A percentile compares a stretch with the other conserved stretches of the same genome.
Evolutionary conservation across 1,284 basidiomycete genomes (phyloP).

Genomic region (Mycena citricolor): DNA sequence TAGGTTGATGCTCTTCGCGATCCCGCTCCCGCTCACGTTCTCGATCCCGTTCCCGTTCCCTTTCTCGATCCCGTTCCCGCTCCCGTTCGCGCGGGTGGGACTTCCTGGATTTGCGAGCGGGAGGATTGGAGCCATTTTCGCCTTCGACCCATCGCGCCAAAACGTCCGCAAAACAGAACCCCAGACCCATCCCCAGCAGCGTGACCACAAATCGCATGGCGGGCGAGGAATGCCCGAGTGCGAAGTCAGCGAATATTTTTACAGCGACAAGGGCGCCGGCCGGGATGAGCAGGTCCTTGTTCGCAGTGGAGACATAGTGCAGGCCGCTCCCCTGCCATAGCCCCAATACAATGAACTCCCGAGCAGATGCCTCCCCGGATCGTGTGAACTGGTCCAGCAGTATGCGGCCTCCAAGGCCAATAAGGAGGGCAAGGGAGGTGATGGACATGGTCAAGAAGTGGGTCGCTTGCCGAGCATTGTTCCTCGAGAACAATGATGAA

Average conservation of each 20-base stretch:
- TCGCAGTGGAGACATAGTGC: slow-evolving; percentile 60
- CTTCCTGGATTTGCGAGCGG: no score
- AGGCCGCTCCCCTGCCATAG: slow-evolving; percentile 74
- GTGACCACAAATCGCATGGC: slow-evolving; percentile 21
- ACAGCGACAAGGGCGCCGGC: slow-evolving; percentile 56
- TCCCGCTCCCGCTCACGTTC: slow-evolving; percentile 3
- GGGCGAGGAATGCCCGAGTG: slow-evolving; percentile 53
- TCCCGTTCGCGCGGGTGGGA: slow-evolving; percentile 14
- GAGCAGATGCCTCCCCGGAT: slow-evolving; percentile 45
- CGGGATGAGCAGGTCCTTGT: slow-evolving; percentile 51
- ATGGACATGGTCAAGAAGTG: slow-evolving; percentile 7
- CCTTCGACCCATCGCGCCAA: slow-evolving; percentile 19
- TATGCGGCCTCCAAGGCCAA: slow-evolving; percentile 68
- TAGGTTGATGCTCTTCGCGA: slow-evolving; percentile 5
- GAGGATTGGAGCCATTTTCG: background rate
- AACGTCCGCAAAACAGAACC: slow-evolving; percentile 19
- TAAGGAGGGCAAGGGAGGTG: slow-evolving; percentile 44
- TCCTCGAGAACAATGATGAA: background rate
- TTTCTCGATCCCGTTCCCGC: background rate
- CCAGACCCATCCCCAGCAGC: slow-evolving; percentile 13
- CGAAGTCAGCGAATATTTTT: slow-evolving; percentile 63
- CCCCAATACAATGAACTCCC: slow-evolving; percentile 64
- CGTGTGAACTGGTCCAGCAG: slow-evolving; percentile 55
- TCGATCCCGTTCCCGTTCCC: slow-evolving; percentile 20
- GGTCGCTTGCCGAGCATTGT: slow-evolving; percentile 2